Evolutionary conservation across 2,329 filamentous ascomycete genomes (phyloP), one percentile per base, ranked within the genome.

Genomic region (Chalaropsis ovoidea): DNA sequence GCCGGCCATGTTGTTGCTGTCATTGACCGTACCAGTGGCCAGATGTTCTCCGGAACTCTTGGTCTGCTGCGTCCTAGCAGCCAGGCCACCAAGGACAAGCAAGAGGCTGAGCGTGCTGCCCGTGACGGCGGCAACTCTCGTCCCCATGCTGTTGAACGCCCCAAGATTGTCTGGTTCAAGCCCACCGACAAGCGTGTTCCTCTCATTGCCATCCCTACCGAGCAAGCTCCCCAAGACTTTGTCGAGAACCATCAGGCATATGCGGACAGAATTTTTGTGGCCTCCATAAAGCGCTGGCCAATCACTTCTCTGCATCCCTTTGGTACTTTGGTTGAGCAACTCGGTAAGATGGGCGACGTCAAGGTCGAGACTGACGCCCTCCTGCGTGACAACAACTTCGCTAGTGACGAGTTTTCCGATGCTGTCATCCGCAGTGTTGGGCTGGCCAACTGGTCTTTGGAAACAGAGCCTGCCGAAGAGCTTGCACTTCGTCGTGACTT

Each of bases 111-210:
- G 79, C 86, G 94, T 69, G 88, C 89, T 70, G 91, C 92, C 71
- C 87, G 93, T 70, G 93, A 97, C 74, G 93, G 92, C 69, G 82
- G 80, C 70, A 65, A 66, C 61, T 66, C 67, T 22, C 67, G 67
- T 31, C 64, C 64, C 31, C 85, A 89, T 69, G 5, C 64, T 7
- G 91, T 95, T 74, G 94, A 99, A 69, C 96, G 96, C 78, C 94
- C 94, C 69, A 99, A 99, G 85, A 99, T 99, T 77, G 94, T 99
- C 52, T 99, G 94, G 94, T 99, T 99, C 80, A 99, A 99, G 81
- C 94, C 94, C 67, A 99, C 94, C 0, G 94, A 99, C 78, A 97
- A 99, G 83, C 90, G 94, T 73, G 94, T 99, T 61, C 94, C 94
- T 62, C 81, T 99, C 70, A 99, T 99, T 75, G 94, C 94, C 64